A percentile compares a stretch with the other conserved stretches of the same genome.
These are phyloP conservation scores for Cercophora samala DNA, from an alignment of 495 filamentous ascomycete genomes.

Conservation along the genomic window DNA sequence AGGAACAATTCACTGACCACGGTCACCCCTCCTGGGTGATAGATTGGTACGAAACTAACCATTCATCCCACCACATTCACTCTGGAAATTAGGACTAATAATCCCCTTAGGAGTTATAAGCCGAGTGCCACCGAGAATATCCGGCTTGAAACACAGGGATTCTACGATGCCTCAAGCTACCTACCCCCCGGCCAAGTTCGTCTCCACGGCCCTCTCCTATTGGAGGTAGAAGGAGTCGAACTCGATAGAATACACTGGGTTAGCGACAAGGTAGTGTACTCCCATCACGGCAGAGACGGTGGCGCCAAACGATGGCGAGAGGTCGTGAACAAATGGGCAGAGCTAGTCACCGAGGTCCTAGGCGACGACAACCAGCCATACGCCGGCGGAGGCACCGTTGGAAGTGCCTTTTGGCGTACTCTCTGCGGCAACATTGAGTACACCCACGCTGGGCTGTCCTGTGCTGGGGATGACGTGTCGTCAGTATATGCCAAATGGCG, in stretches of 20 bases:
- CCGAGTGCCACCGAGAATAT: slow-evolving; percentile 17
- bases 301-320: slow-evolving; percentile 9
- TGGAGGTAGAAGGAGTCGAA: slow-evolving; percentile 14
- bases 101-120: slow-evolving; percentile 8
- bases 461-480: slow-evolving; percentile 8
- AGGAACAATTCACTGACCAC: background rate
- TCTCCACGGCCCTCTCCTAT: slow-evolving; percentile 10
- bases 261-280: slow-evolving; percentile 13
- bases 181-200: background rate
- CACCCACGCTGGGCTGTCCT: slow-evolving; percentile 9
- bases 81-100: background rate
- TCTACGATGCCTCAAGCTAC: slow-evolving; percentile 22
- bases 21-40: slow-evolving; percentile 23
- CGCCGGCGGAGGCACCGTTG: slow-evolving; percentile 13
- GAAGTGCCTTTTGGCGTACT: slow-evolving; percentile 27
- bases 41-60: slow-evolving; percentile 19
- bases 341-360: background rate
- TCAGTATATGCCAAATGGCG: slow-evolving; percentile 21
- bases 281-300: slow-evolving; percentile 1
- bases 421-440: slow-evolving; percentile 24
- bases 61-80: background rate
- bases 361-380: slow-evolving; percentile 3
- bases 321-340: slow-evolving; percentile 13
- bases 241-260: slow-evolving; percentile 23
- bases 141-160: slow-evolving; percentile 12